Evolutionary conservation across 192 early-diverging fungal species (phyloP).

Genomic region (Backusella luteola): DNA sequence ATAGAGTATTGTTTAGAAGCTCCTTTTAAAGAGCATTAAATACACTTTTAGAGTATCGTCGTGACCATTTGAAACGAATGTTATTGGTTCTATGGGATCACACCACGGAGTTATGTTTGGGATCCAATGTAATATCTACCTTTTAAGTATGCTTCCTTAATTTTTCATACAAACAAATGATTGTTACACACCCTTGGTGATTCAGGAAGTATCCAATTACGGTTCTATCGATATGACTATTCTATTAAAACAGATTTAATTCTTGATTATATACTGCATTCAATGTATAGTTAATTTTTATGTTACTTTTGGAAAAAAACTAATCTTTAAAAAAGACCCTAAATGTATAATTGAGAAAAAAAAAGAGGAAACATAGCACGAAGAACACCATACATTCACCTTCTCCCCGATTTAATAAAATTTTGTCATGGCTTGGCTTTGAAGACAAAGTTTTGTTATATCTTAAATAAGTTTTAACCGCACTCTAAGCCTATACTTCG

Average conservation of each 20-base stretch:
- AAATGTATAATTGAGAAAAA: background rate
- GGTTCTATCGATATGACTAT: background rate
- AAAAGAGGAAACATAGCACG: background rate
- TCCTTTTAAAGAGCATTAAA: background rate
- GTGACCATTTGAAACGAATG: background rate
- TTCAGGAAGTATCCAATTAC: background rate
- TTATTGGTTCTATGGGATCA: background rate
- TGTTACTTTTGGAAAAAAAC: no score
- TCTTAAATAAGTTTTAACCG: background rate
- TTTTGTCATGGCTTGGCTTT: background rate
- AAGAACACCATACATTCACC: background rate
- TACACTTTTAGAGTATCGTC: background rate
- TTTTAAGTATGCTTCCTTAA: background rate
- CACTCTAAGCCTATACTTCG: background rate
- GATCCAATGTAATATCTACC: background rate
- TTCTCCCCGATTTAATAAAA: background rate
- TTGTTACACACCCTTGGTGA: background rate
- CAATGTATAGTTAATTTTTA: background rate
- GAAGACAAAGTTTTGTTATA: background rate
- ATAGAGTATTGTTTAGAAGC: background rate
- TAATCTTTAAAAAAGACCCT: no score
- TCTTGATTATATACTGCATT: background rate
- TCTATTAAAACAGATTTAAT: background rate
- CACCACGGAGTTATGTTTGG: background rate
- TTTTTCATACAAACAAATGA: background rate